Conservation (phyloP, 768 basidiomycete genomes). For the Xerocomellus chrysenteron region DNA sequence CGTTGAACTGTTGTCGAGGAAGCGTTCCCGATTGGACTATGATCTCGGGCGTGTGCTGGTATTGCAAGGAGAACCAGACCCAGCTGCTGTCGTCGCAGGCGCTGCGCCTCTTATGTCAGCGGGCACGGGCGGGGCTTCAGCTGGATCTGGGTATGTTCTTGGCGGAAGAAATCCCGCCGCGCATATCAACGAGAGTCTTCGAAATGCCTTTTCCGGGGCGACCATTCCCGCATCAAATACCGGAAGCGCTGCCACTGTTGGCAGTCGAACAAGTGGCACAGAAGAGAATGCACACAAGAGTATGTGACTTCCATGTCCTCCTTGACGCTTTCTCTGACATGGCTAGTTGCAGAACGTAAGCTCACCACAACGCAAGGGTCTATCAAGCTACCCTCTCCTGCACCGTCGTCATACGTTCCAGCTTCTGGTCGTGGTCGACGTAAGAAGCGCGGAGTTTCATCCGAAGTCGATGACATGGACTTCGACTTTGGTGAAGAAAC, state of each 20-base stretch:
- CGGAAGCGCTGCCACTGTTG: conserved; percentile 1
- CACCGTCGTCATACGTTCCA: conserved; percentile 30
- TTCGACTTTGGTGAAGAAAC: conserved; percentile 35
- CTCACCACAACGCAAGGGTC: conserved; percentile 29
- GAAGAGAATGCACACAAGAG: conserved; percentile 33
- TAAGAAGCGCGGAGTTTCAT: conserved; percentile 37
- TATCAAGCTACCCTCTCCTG: conserved; percentile 37
- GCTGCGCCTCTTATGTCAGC: conserved; percentile 24
- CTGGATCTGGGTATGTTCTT: conserved; percentile 29
- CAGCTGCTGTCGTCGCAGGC: conserved; percentile 32
- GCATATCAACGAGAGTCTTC: conserved; percentile 40
- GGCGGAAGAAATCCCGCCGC: conserved; percentile 40
- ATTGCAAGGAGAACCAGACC: conserved; percentile 44
- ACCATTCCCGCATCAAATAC: conserved; percentile 21
- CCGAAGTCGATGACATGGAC: conserved; percentile 35
- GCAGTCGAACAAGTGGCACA: conserved; percentile 15
- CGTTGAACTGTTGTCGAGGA: conserved; percentile 43
- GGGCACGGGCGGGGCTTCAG: conserved; percentile 5
- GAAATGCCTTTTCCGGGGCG: conserved; percentile 35
- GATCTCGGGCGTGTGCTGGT: conserved; percentile 45
- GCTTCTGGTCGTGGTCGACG: conserved; percentile 32
- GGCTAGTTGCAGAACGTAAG: conserved; percentile 28
- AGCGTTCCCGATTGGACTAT: conserved; percentile 46
- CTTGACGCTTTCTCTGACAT: neutral
- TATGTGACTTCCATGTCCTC: conserved; percentile 8